Evolutionary conservation across 2,329 filamentous ascomycete genomes (phyloP).

Genomic region (Ascochyta rabiei): DNA sequence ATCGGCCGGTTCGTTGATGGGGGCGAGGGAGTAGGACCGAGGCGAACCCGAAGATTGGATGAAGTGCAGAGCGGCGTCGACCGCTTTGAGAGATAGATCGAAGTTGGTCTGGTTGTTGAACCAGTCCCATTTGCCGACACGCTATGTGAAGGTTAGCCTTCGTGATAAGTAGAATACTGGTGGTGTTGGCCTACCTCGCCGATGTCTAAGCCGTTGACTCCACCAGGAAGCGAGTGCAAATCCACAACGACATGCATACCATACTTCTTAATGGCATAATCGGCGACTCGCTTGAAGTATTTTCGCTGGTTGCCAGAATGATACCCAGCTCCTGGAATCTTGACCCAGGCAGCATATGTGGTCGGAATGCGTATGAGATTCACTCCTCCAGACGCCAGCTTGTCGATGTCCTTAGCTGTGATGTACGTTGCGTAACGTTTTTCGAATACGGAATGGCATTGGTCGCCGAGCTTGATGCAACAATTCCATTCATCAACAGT

Average conservation of each 20-base stretch:
- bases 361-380: constrained; percentile 47
- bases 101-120: constrained; percentile 46
- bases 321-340: constrained; percentile 41
- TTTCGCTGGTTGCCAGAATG: constrained; percentile 43
- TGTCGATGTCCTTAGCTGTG: constrained; percentile 41
- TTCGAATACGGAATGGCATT: constrained; percentile 39
- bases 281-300: constrained; percentile 39
- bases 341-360: constrained; percentile 47
- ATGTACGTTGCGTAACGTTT: constrained; percentile 39
- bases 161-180: not conserved
- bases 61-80: constrained; percentile 43
- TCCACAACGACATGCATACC: constrained; percentile 48
- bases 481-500: constrained; percentile 46
- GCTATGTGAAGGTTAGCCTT: not conserved
- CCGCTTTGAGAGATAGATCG: constrained; percentile 40
- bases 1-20: constrained; percentile 49
- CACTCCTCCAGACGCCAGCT: constrained; percentile 39
- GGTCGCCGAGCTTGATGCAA: constrained; percentile 37
- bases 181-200: constrained; percentile 10
- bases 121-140: constrained; percentile 40
- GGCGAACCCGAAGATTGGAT: constrained; percentile 36
- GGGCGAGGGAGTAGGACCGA: constrained; percentile 43
- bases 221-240: constrained; percentile 40
- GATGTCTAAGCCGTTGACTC: constrained; percentile 38
- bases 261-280: constrained; percentile 46